phyloP scores from a whole-genome alignment of 2,329 filamentous ascomycete species.

The Diaporthe humulicola region DNA sequence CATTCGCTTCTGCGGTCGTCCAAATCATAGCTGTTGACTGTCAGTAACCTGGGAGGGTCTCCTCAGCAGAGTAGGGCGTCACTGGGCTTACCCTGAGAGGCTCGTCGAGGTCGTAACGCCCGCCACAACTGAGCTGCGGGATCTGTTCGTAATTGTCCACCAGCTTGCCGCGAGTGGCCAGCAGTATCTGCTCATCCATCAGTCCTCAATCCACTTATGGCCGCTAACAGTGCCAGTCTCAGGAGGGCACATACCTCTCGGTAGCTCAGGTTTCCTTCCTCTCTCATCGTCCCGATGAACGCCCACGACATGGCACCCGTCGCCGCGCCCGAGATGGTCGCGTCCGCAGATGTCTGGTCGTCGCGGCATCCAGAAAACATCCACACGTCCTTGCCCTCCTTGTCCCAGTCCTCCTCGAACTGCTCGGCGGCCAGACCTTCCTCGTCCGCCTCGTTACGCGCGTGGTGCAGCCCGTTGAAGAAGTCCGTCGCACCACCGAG shows the following conservation, averaged over 20 bases:
- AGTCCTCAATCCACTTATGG: background rate
- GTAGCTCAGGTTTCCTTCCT: slow-evolving; percentile 49
- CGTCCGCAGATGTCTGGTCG: slow-evolving; percentile 55
- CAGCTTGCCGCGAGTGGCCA: slow-evolving; percentile 43
- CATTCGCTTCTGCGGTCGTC: too few relatives aligned
- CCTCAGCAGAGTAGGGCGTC: background rate
- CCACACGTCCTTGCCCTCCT: slow-evolving; percentile 56
- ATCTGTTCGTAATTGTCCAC: slow-evolving; percentile 45
- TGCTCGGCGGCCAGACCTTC: slow-evolving; percentile 60
- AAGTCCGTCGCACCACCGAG: slow-evolving; percentile 67
- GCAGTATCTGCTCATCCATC: slow-evolving; percentile 42
- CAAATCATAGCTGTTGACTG: slow-evolving; percentile 29
- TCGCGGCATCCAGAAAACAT: slow-evolving; percentile 57
- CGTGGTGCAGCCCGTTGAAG: slow-evolving; percentile 64
- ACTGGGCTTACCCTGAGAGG: slow-evolving; percentile 39
- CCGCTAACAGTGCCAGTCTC: background rate
- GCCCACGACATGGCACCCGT: slow-evolving; percentile 57
- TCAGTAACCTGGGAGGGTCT: background rate
- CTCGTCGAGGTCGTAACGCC: slow-evolving; percentile 47
- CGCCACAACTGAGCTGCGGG: slow-evolving; percentile 48
- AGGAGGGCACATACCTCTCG: slow-evolving; percentile 44
- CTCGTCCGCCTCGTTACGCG: slow-evolving; percentile 54
- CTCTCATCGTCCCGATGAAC: slow-evolving; percentile 50
- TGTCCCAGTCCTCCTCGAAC: slow-evolving; percentile 55
- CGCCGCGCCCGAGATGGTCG: slow-evolving; percentile 51